Conservation (phyloP, 129 eudicot genomes). For the Saussurea involucrata region DNA sequence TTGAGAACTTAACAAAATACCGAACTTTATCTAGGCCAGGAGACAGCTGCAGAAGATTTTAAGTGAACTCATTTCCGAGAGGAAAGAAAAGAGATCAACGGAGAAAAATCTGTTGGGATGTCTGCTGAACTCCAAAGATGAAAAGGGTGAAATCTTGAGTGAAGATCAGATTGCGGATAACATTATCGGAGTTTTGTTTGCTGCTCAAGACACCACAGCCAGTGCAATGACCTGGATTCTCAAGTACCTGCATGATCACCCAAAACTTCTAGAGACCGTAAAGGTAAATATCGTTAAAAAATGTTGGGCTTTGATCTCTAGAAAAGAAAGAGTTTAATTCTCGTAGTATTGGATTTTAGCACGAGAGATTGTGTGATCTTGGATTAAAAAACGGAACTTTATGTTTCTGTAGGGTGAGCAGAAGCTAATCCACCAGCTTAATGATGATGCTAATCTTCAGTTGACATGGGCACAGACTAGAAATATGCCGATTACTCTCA, state of each 20-base stretch:
- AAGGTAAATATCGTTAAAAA: slow-evolving; percentile 28
- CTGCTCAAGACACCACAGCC: slow-evolving; percentile 67
- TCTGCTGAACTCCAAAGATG: slow-evolving; percentile 42
- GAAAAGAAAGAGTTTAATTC: not conserved
- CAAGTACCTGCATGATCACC: slow-evolving; percentile 48
- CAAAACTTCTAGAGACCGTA: slow-evolving; percentile 43
- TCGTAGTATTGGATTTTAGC: not conserved
- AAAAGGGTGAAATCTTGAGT: slow-evolving; percentile 30
- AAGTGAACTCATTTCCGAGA: slow-evolving; percentile 34
- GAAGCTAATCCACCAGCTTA: slow-evolving; percentile 33
- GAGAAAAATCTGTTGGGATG: slow-evolving; percentile 42
- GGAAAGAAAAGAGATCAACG: slow-evolving; percentile 39
- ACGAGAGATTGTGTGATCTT: not conserved
- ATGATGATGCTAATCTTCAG: slow-evolving; percentile 28
- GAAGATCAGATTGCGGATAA: slow-evolving; percentile 59
- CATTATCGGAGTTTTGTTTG: slow-evolving; percentile 58
- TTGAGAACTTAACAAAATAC: not conserved
- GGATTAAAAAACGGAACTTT: not conserved
- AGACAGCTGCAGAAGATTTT: slow-evolving; percentile 40
- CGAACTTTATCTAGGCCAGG: slow-evolving; percentile 35
- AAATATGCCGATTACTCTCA: slow-evolving; percentile 55
- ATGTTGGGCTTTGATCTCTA: not conserved
- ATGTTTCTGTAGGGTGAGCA: slow-evolving; percentile 53
- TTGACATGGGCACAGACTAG: slow-evolving; percentile 68
- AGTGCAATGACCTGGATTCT: slow-evolving; percentile 62